A percentile compares a stretch with the other conserved stretches of the same genome.
Evolutionary conservation across 352 stramenopile genomes (phyloP).

Genomic region (Saprolegnia diclina): DNA sequence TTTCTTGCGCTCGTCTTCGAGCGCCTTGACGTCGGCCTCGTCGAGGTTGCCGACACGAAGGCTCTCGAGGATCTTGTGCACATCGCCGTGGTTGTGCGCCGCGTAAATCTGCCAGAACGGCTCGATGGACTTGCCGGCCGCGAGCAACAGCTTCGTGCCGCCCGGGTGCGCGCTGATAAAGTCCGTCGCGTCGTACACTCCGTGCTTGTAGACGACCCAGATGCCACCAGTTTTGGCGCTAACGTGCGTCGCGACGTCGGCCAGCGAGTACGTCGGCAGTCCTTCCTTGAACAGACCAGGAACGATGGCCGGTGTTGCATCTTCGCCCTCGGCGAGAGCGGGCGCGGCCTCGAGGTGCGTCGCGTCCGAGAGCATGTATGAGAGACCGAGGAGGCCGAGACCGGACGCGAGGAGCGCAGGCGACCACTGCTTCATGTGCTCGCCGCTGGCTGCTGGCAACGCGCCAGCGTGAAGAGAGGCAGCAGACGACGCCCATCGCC

Average conservation of each 20-base stretch:
- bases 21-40: constrained; percentile 79
- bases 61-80: constrained; percentile 88
- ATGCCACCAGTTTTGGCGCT: constrained; percentile 64
- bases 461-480: not conserved
- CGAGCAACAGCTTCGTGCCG: constrained; percentile 85
- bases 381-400: not conserved
- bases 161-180: constrained; percentile 94
- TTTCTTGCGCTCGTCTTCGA: constrained; percentile 78
- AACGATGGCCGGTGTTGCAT: not conserved
- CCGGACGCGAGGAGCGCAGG: not conserved
- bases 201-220: constrained; percentile 91
- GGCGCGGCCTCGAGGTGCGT: constrained; percentile 2
- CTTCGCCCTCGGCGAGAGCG: not conserved
- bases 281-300: constrained; percentile 36
- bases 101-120: constrained; percentile 96
- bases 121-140: constrained; percentile 79
- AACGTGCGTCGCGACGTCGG: constrained; percentile 68
- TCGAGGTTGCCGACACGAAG: constrained; percentile 88
- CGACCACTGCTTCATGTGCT: not conserved
- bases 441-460: not conserved
- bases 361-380: not conserved
- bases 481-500: not conserved
- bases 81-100: constrained; percentile 91
- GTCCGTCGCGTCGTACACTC: constrained; percentile 96
- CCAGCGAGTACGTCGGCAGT: constrained; percentile 61